Evolutionary conservation across 805 yeast species (phyloP).

Genomic region (Candida stauntonica): DNA sequence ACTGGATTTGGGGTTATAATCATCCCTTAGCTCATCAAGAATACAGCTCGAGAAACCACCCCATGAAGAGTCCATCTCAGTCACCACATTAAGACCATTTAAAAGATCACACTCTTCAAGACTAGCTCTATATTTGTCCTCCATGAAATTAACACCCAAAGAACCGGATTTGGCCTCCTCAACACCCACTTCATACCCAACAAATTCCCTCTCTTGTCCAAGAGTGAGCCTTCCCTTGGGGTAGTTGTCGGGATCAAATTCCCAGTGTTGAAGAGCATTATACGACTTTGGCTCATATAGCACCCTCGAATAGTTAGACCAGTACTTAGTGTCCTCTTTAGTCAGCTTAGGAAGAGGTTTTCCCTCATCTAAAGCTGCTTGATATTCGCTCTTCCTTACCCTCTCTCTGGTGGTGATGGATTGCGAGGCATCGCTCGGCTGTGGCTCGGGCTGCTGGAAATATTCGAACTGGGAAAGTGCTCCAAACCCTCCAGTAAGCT

Average conservation of each 20-base stretch:
- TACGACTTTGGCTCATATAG: constrained; percentile 60
- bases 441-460: constrained; percentile 9
- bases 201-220: constrained; percentile 38
- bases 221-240: constrained; percentile 26
- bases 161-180: constrained; percentile 47
- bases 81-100: constrained; percentile 63
- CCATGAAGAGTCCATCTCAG: constrained; percentile 81
- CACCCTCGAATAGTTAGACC: constrained; percentile 78
- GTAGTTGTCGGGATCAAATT: constrained; percentile 36
- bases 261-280: constrained; percentile 56
- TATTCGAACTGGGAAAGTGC: constrained; percentile 54
- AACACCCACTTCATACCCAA: constrained; percentile 50
- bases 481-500: constrained; percentile 73
- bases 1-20: constrained; percentile 50
- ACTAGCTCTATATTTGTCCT: constrained; percentile 51
- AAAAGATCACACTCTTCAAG: constrained; percentile 75
- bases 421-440: constrained; percentile 14
- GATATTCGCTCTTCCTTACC: constrained; percentile 54
- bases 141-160: constrained; percentile 47
- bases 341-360: constrained; percentile 32
- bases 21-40: constrained; percentile 60
- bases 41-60: constrained; percentile 62
- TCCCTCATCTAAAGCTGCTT: constrained; percentile 54
- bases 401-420: constrained; percentile 33
- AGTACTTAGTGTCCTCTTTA: constrained; percentile 46